Conservation (phyloP, 352 stramenopile species). For the Phytophthora pinifolia region DNA sequence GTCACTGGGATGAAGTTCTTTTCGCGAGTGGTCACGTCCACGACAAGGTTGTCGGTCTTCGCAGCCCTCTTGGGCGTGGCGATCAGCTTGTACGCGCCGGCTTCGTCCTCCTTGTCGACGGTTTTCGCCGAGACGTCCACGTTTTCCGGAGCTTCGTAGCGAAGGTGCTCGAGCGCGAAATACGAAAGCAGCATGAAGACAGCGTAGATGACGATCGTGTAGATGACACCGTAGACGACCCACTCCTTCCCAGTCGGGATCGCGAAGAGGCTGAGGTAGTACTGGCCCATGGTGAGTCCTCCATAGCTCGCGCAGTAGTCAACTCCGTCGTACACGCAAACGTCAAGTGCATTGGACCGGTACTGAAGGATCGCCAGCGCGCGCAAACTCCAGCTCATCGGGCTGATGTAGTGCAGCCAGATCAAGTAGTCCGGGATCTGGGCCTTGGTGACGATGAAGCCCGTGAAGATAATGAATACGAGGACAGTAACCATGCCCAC, state of each 20-base stretch:
- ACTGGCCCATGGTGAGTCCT: slow-evolving; percentile 28
- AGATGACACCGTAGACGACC: slow-evolving; percentile 9
- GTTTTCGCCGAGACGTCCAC: slow-evolving; percentile 9
- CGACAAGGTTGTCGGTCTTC: slow-evolving; percentile 2
- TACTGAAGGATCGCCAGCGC: slow-evolving; percentile 29
- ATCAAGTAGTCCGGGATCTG: too few species aligned
- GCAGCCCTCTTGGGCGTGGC: slow-evolving; percentile 17
- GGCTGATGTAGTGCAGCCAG: slow-evolving; percentile 27
- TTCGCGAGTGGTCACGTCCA: slow-evolving; percentile 6
- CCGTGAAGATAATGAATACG: too few species aligned
- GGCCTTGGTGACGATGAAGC: too few species aligned
- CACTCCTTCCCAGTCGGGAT: slow-evolving; percentile 9
- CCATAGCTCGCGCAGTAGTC: slow-evolving; percentile 21
- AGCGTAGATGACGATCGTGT: slow-evolving; percentile 9
- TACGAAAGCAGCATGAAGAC: too few species aligned
- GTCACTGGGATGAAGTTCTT: slow-evolving; percentile 13
- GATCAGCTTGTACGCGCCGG: slow-evolving; percentile 17
- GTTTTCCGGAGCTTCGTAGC: too few species aligned
- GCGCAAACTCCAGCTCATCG: slow-evolving; percentile 24
- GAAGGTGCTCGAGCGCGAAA: too few species aligned
- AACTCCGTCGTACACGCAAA: slow-evolving; percentile 25
- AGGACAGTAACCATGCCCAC: too few species aligned
- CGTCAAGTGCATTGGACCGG: slow-evolving; percentile 18
- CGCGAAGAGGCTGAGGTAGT: slow-evolving; percentile 18
- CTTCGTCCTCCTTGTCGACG: slow-evolving; percentile 23